These are phyloP conservation scores for Pelargonium australe DNA, from an alignment of 441 rosid species.

Conservation along the genomic window DNA sequence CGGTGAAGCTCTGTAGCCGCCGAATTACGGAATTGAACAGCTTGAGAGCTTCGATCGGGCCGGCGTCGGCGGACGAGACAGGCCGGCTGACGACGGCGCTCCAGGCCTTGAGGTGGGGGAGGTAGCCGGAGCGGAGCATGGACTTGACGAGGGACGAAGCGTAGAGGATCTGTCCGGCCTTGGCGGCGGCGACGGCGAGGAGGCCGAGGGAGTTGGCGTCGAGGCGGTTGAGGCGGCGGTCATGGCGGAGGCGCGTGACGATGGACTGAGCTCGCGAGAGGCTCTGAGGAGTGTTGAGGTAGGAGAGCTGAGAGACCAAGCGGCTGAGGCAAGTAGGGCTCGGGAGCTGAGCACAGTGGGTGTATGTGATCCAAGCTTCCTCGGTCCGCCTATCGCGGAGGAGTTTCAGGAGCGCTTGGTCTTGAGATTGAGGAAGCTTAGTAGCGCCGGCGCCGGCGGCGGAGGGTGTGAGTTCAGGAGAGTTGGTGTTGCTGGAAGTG, in stretches of 20 bases:
- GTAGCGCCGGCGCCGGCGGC: background rate
- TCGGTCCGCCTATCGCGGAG: slow-evolving; percentile 69
- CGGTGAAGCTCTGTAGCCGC: slow-evolving; percentile 43
- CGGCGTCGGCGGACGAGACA: slow-evolving; percentile 55
- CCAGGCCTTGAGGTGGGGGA: slow-evolving; percentile 88
- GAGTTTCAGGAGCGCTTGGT: slow-evolving; percentile 55
- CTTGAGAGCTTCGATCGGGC: slow-evolving; percentile 53
- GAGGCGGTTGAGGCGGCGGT: slow-evolving; percentile 77
- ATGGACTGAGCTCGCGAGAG: slow-evolving; percentile 79
- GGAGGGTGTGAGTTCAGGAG: no score
- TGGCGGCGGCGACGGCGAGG: slow-evolving; percentile 73
- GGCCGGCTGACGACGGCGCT: slow-evolving; percentile 73
- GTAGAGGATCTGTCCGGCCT: slow-evolving; percentile 60
- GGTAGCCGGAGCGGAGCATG: slow-evolving; percentile 84
- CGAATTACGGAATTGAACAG: slow-evolving; percentile 52
- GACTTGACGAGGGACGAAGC: slow-evolving; percentile 69
- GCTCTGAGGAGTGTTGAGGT: slow-evolving; percentile 42
- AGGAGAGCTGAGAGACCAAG: slow-evolving; percentile 71
- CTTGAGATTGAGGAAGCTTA: slow-evolving; percentile 24
- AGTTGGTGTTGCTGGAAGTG: slow-evolving; percentile 28
- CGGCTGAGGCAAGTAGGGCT: slow-evolving; percentile 86
- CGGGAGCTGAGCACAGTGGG: slow-evolving; percentile 52
- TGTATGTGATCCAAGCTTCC: slow-evolving; percentile 68
- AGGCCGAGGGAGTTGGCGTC: slow-evolving; percentile 91
- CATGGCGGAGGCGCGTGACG: slow-evolving; percentile 85